Conservation (phyloP, 768 basidiomycete genomes). For the Suillus placidus region DNA sequence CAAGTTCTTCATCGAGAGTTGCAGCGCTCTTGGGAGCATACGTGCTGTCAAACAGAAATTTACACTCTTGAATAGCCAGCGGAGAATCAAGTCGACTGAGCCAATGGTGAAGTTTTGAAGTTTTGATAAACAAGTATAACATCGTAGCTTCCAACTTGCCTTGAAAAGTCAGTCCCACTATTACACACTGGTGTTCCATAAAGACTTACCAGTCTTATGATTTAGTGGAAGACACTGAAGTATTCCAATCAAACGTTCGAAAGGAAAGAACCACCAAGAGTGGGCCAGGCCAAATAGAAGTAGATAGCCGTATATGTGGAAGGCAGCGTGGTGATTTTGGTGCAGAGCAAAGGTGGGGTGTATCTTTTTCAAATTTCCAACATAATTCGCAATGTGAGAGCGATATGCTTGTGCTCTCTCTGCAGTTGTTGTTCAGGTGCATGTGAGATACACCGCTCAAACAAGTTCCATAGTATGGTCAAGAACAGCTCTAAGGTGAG, state of each 20-base stretch:
- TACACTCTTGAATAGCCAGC: slow-evolving; percentile 13
- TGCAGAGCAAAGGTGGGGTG: slow-evolving; percentile 16
- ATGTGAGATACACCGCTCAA: no score
- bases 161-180: neutral
- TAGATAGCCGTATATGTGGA: slow-evolving; percentile 35
- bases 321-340: slow-evolving; percentile 36
- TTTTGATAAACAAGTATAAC: slow-evolving; percentile 12
- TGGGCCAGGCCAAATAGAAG: slow-evolving; percentile 30
- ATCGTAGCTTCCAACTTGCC: slow-evolving; percentile 14
- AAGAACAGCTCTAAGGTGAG: slow-evolving; percentile 13
- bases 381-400: no score
- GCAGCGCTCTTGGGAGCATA: neutral
- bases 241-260: slow-evolving; percentile 35
- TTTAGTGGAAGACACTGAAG: slow-evolving; percentile 36
- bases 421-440: no score
- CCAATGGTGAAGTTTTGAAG: slow-evolving; percentile 19
- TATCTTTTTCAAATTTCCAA: no score
- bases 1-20: neutral
- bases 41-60: slow-evolving; percentile 13
- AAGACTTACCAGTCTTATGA: slow-evolving; percentile 30
- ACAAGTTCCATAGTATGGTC: slow-evolving; percentile 35
- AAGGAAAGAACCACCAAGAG: slow-evolving; percentile 30
- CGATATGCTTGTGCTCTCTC: no score
- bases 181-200: no score
- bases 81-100: slow-evolving; percentile 10